Evolutionary conservation across 768 basidiomycete species (phyloP).

Genomic region (Lactarius trivialis): DNA sequence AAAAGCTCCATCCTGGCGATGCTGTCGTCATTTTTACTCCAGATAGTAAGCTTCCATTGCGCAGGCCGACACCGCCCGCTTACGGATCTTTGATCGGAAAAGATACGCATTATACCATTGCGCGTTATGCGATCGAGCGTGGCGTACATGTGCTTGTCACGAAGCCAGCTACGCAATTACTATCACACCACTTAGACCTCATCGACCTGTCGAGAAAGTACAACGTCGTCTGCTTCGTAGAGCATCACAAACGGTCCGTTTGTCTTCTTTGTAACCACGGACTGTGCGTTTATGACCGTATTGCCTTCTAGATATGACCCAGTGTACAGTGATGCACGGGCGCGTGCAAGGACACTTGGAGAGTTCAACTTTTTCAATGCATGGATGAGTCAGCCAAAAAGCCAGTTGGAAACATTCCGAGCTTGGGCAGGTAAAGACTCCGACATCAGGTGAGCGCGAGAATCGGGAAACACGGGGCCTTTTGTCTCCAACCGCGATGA

Average conservation of each 20-base stretch:
- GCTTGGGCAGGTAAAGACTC: constrained; percentile 95
- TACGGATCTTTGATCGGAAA: constrained; percentile 1
- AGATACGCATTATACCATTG: constrained; percentile 83
- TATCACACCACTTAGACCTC: constrained; percentile 75
- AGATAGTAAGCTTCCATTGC: constrained; percentile 52
- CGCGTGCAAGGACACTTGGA: constrained; percentile 65
- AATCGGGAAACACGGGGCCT: not conserved
- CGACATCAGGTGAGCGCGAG: constrained; percentile 64
- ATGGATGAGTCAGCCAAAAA: constrained; percentile 98
- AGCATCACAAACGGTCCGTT: constrained; percentile 79
- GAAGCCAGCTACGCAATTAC: constrained; percentile 84
- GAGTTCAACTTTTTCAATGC: constrained; percentile 95
- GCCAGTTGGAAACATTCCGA: constrained; percentile 88
- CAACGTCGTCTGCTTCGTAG: constrained; percentile 86
- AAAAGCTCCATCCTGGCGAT: constrained; percentile 69
- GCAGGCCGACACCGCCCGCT: not conserved
- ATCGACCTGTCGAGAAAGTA: constrained; percentile 71
- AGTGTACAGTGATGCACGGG: constrained; percentile 86
- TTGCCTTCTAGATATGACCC: constrained; percentile 63
- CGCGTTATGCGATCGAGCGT: constrained; percentile 78
- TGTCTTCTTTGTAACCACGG: not conserved
- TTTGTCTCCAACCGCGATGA: not conserved
- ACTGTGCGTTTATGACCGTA: not conserved
- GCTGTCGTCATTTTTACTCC: constrained; percentile 94
- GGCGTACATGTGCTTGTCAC: constrained; percentile 88